Conservation (phyloP, 1,139 yeast species). For the Suhomyces maxii region DNA sequence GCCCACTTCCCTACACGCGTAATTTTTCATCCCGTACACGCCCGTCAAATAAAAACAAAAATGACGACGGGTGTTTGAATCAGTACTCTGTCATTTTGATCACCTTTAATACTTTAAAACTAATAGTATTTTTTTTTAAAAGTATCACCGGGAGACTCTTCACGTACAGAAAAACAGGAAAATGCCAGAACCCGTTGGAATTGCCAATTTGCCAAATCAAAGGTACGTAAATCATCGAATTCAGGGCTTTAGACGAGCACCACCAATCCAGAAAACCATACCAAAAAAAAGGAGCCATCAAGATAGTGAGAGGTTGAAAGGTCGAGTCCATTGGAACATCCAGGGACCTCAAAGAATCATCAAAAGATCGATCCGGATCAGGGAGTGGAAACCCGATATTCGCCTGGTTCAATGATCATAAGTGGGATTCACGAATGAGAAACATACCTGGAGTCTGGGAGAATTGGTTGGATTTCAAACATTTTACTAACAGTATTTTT, state of each 20-base stretch:
- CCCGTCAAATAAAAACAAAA: constrained; percentile 9
- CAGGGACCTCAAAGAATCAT: too few species aligned
- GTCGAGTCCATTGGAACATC: too few species aligned
- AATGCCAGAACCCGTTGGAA: constrained; percentile 65
- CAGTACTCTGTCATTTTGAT: constrained; percentile 4
- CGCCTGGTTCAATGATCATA: too few species aligned
- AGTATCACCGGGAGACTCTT: background rate
- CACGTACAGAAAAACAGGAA: background rate
- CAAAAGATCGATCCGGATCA: too few species aligned
- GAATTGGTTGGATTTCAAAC: too few species aligned
- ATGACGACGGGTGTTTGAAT: constrained; percentile 9
- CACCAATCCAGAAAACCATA: background rate
- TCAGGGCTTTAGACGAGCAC: background rate
- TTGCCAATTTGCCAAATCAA: constrained; percentile 90
- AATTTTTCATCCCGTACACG: constrained; percentile 10
- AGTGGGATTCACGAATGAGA: too few species aligned
- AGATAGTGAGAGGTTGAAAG: too few species aligned
- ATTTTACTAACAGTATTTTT: constrained; percentile 16
- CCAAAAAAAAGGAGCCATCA: too few species aligned
- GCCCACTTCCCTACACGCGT: constrained; percentile 4
- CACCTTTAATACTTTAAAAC: background rate
- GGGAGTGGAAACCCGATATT: too few species aligned
- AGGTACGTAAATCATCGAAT: constrained; percentile 40
- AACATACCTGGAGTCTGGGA: too few species aligned
- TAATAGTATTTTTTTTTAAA: too few species aligned